Evolutionary conservation across 2,329 filamentous ascomycete species (phyloP), one percentile per base, ranked within the genome.

Genomic region (Atkinsonella texensis): DNA sequence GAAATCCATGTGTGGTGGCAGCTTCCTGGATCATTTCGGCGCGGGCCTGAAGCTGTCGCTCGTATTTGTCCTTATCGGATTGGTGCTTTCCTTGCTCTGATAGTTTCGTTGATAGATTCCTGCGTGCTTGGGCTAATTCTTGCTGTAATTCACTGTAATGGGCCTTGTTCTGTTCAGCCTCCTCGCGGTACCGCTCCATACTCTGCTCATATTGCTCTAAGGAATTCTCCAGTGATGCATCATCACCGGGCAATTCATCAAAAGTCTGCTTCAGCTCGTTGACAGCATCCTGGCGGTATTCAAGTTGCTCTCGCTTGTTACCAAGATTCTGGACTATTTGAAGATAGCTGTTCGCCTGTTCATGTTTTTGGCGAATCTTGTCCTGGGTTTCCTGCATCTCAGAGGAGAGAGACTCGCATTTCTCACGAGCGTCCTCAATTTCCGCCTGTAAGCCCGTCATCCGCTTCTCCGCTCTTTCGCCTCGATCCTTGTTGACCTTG

Each of bases 61-160:
- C 88, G 63, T 93, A 88, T 60, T 85, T 87, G 55, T 87, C 84
- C 69, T 91, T 89, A 63, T 95, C 85, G 2, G 90, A 91, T 65
- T 93, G 81, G 58, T 85, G 83, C 58, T 84, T 87, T 43, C 91
- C 91, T 59, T 81, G 76, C 58, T 89, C 84, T 1, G 78, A 71
- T 39, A 79, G 70, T 59, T 81, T 81, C 20, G 63, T 58, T 0
- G 76, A 75, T 42, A 79, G 65, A 4, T 73, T 65, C 39, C 63
- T 70, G 35, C 77, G 74, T 8, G 70, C 68, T 4, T 66, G 55
- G 2, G 65, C 62, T 12, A 81, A 63, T 9, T 74, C 70, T 2
- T 65, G 63, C 53, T 80, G 74, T n/a, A 94, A 73, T 23, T 84
- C 75, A 52, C 74, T 70, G 58, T 90, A 91, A 48, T 80, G 78